A percentile compares a stretch with the other conserved stretches of the same genome.
Conservation (phyloP, 106 monocot genomes). For the Dendrobium chrysotoxum region DNA sequence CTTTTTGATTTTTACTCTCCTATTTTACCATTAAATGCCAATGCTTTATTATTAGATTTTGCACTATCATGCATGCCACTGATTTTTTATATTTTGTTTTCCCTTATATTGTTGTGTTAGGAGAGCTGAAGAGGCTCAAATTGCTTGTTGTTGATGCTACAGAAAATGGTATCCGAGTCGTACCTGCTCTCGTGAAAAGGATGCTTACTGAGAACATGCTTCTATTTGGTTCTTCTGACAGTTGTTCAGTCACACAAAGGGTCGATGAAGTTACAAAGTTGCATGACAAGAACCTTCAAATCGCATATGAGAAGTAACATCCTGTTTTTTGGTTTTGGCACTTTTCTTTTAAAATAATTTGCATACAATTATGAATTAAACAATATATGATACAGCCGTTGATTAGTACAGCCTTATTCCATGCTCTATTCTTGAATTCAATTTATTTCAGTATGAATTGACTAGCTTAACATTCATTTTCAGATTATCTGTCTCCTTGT, state of each 20-base stretch:
- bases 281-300: constrained; percentile 51
- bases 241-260: constrained; percentile 29
- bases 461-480: not conserved
- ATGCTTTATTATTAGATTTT: not conserved
- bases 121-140: constrained; percentile 69
- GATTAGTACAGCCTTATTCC: not conserved
- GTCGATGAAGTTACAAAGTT: constrained; percentile 44
- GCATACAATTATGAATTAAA: not conserved
- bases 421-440: not conserved
- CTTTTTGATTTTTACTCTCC: not conserved
- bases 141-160: constrained; percentile 65
- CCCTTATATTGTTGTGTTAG: constrained; percentile 15
- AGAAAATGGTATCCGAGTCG: constrained; percentile 38
- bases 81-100: not conserved
- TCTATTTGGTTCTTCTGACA: constrained; percentile 78
- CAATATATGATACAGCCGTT: not conserved
- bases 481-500: not conserved
- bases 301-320: constrained; percentile 67
- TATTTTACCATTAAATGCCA: not conserved
- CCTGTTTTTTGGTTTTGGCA: not conserved
- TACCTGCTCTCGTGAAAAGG: constrained; percentile 66
- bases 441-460: not conserved
- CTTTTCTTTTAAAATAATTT: not conserved
- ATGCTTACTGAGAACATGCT: constrained; percentile 63
- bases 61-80: not conserved